Evolutionary conservation across 1,284 basidiomycete genomes (phyloP).

Genomic region (Xanthoconium separans): DNA sequence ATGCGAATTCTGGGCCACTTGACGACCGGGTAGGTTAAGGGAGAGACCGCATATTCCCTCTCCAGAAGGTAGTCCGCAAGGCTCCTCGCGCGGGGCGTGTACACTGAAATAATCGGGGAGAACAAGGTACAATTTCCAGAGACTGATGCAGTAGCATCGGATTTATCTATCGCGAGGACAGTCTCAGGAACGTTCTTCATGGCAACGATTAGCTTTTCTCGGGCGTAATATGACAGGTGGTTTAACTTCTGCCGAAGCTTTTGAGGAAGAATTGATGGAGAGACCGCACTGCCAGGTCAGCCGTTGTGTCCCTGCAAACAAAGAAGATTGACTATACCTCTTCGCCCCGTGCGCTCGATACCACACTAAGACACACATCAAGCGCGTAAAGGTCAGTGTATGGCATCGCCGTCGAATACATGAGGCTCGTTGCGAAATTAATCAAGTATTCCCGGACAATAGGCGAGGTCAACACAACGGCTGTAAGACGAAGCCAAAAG

Average conservation of each 20-base stretch:
- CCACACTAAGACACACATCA: conserved; percentile 20
- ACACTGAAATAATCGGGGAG: conserved; percentile 26
- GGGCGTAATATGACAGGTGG: conserved; percentile 15
- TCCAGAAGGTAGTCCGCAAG: conserved; percentile 15
- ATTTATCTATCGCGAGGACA: conserved; percentile 5
- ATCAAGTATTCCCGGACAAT: conserved; percentile 52
- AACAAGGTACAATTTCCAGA: conserved; percentile 2
- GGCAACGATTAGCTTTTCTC: conserved; percentile 2
- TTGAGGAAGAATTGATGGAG: not conserved
- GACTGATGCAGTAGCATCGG: not conserved
- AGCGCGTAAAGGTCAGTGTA: conserved; percentile 47
- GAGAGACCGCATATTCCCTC: conserved; percentile 14
- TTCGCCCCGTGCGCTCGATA: conserved; percentile 15
- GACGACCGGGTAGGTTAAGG: conserved; percentile 18
- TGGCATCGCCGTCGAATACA: conserved; percentile 52
- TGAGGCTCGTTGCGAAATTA: conserved; percentile 61
- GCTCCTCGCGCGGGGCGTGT: conserved; percentile 9
- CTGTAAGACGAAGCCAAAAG: conserved; percentile 28
- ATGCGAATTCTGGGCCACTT: conserved; percentile 20
- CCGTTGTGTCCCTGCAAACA: not conserved
- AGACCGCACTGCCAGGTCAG: not conserved
- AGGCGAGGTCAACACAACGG: conserved; percentile 49
- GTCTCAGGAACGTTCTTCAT: conserved; percentile 10
- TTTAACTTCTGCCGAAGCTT: conserved; percentile 20
- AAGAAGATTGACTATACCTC: conserved; percentile 15